These are phyloP conservation scores for Phytophthora ramorum DNA, from an alignment of 352 stramenopile species.

Conservation along the genomic window DNA sequence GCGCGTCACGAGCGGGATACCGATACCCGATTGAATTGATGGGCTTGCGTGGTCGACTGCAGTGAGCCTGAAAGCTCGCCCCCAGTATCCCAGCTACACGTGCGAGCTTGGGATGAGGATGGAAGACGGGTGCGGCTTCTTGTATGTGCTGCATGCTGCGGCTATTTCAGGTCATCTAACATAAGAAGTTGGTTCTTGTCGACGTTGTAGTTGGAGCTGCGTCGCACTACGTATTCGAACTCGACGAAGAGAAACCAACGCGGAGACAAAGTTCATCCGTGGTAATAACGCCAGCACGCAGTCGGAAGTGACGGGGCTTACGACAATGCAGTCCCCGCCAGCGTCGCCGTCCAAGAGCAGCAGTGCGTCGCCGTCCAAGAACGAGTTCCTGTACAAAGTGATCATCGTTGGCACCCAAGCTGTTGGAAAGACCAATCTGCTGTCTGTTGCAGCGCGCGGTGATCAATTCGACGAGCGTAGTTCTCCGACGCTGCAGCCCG, in stretches of 20 bases:
- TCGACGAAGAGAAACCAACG: background rate
- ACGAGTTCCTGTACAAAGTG: constrained; percentile 67
- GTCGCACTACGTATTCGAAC: background rate
- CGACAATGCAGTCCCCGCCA: constrained; percentile 16
- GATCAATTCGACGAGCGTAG: constrained; percentile 67
- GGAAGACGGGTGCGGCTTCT: background rate
- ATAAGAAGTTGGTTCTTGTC: background rate
- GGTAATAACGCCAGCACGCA: background rate
- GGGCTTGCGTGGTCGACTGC: too few species aligned
- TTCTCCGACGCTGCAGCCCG: constrained; percentile 57
- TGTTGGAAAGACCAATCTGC: constrained; percentile 74
- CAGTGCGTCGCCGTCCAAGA: constrained; percentile 44
- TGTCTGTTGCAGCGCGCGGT: constrained; percentile 58
- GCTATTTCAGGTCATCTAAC: background rate
- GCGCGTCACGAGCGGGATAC: constrained; percentile 21
- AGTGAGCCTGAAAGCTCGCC: too few species aligned
- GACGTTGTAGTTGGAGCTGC: background rate
- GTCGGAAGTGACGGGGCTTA: background rate
- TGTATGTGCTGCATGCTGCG: background rate
- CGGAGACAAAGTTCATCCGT: background rate
- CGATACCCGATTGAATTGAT: background rate
- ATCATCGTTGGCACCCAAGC: constrained; percentile 67
- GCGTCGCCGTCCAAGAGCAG: constrained; percentile 37
- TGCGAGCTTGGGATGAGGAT: background rate
- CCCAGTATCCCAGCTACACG: too few species aligned